These are phyloP conservation scores for Chionographis japonica DNA, from an alignment of 106 monocot species.

Conservation along the genomic window DNA sequence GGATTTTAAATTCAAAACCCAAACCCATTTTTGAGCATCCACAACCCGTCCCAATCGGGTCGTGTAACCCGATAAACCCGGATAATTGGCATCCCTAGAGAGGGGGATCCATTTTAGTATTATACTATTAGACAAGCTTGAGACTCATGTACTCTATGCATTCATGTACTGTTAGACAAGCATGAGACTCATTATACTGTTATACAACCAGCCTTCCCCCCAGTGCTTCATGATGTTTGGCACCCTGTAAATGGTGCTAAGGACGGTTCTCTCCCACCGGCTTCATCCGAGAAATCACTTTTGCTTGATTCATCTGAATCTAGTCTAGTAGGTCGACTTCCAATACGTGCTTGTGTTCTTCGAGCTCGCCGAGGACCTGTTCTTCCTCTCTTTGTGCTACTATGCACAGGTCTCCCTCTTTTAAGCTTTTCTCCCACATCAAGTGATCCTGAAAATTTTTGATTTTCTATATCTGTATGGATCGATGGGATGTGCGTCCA, in stretches of 20 bases:
- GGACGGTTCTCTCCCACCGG: background rate
- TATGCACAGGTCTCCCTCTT: constrained; percentile 41
- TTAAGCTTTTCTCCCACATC: constrained; percentile 32
- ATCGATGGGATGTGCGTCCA: no score
- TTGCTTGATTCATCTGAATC: constrained; percentile 34
- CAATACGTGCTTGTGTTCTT: constrained; percentile 51
- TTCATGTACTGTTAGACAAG: no score
- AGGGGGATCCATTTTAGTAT: no score
- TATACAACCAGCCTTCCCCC: background rate
- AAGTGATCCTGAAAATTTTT: constrained; percentile 1
- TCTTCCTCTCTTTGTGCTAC: constrained; percentile 21
- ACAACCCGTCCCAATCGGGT: no score
- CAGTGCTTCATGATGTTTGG: constrained; percentile 2
- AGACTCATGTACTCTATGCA: no score
- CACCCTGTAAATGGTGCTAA: background rate
- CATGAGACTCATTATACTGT: no score
- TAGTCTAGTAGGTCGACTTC: constrained; percentile 39
- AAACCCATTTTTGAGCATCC: no score
- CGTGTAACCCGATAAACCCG: no score
- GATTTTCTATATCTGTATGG: constrained; percentile 11
- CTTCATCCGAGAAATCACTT: constrained; percentile 17
- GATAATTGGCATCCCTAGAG: no score
- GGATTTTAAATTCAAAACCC: no score
- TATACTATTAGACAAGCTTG: no score
- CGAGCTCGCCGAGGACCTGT: constrained; percentile 21